A percentile compares a stretch with the other conserved stretches of the same genome.
phyloP scores from a whole-genome alignment of 108 stramenopile species.

The Skeletonema potamos region DNA sequence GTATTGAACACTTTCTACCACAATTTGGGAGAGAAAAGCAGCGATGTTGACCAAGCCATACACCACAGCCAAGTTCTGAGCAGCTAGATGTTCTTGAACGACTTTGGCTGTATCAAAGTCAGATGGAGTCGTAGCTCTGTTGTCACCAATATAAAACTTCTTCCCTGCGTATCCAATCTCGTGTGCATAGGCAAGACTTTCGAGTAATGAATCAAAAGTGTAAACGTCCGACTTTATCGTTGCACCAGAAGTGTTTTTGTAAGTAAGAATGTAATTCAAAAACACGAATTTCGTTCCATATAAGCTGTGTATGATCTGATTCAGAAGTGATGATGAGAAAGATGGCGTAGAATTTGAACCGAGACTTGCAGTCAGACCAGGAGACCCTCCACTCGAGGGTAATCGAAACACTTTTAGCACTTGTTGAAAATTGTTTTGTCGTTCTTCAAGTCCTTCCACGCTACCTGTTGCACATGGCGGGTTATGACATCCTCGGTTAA shows the following conservation, averaged over 20 bases:
- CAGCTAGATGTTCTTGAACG: background rate
- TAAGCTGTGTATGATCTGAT: background rate
- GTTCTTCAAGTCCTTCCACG: background rate
- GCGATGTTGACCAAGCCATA: conserved; percentile 15
- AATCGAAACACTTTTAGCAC: conserved; percentile 3
- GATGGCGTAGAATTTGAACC: no score
- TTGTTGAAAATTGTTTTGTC: background rate
- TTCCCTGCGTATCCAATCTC: conserved; percentile 2
- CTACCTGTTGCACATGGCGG: conserved; percentile 3
- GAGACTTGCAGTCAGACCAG: background rate
- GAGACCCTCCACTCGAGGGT: conserved; percentile 7
- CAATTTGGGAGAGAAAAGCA: conserved; percentile 10
- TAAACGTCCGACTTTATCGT: background rate
- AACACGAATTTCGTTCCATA: background rate
- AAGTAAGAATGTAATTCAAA: conserved; percentile 3
- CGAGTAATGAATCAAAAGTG: conserved; percentile 9
- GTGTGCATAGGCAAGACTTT: conserved; percentile 2
- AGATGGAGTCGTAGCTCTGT: background rate
- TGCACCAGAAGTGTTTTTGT: background rate
- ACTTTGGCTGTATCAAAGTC: background rate
- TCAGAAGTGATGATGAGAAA: background rate
- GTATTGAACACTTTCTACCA: conserved; percentile 14
- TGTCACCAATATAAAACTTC: conserved; percentile 9
- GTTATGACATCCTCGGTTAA: conserved; percentile 40
- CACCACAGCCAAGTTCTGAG: background rate